Evolutionary conservation across 2,329 filamentous ascomycete genomes (phyloP).

Genomic region (Daldinia eschscholtzii): DNA sequence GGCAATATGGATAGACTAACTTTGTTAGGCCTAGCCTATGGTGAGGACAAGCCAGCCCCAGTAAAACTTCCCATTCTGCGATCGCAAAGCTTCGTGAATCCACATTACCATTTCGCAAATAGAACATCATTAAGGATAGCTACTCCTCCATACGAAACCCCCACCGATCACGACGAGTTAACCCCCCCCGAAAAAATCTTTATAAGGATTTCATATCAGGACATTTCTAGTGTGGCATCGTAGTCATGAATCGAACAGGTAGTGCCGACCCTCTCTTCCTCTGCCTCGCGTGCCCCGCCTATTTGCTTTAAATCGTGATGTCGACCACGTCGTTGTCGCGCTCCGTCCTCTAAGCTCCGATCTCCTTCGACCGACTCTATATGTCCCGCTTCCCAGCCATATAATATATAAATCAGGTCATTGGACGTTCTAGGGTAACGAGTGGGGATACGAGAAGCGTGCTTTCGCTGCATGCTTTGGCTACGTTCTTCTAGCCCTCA

Average conservation of each 20-base stretch:
- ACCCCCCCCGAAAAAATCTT: conserved; percentile 17
- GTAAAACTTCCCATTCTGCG: conserved; percentile 45
- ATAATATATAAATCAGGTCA: conserved; percentile 24
- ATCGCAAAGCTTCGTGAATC: conserved; percentile 44
- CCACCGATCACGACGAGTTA: conserved; percentile 20
- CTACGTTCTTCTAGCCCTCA: conserved; percentile 26
- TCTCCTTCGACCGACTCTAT: conserved; percentile 29
- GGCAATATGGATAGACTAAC: conserved; percentile 18
- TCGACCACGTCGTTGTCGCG: conserved; percentile 45
- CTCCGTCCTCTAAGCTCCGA: conserved; percentile 33
- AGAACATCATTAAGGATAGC: conserved; percentile 32
- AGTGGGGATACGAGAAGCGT: conserved; percentile 5
- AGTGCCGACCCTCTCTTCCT: conserved; percentile 53
- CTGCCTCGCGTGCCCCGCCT: conserved; percentile 49
- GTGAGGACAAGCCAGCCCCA: conserved; percentile 36
- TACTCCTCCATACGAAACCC: conserved; percentile 15
- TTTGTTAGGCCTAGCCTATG: conserved; percentile 19
- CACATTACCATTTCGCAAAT: conserved; percentile 38
- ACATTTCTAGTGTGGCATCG: conserved; percentile 32
- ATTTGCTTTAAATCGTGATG: conserved; percentile 48
- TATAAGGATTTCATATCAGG: conserved; percentile 17
- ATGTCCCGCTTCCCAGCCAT: conserved; percentile 31
- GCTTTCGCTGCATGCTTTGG: neutral
- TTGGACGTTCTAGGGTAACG: conserved; percentile 22
- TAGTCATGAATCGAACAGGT: conserved; percentile 73